A percentile compares a stretch with the other conserved stretches of the same genome.
Evolutionary conservation across 768 basidiomycete genomes (phyloP).

Genomic region (Coprinopsis cinerea): DNA sequence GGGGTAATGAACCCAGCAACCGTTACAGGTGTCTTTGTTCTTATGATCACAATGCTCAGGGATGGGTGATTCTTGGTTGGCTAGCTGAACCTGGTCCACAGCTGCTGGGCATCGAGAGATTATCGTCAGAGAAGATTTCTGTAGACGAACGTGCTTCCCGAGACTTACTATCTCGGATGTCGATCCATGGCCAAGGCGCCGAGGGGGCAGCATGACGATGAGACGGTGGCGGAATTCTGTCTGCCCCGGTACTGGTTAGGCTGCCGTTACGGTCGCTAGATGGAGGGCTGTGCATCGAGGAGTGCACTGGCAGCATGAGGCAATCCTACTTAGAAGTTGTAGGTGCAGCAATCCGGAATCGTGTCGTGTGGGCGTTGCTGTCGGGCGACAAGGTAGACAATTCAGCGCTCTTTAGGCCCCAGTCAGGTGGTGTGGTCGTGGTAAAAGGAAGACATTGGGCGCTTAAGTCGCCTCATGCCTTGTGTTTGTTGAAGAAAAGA

Average conservation of each 20-base stretch:
- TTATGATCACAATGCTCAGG: constrained; percentile 32
- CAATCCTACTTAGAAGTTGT: too few species aligned
- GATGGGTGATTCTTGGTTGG: constrained; percentile 26
- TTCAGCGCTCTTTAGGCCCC: too few species aligned
- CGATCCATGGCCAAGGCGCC: constrained; percentile 43
- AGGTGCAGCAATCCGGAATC: too few species aligned
- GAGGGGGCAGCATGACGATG: constrained; percentile 42
- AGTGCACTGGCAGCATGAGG: neutral
- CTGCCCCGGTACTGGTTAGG: neutral
- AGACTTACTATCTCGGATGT: constrained; percentile 31
- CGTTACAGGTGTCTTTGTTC: constrained; percentile 27
- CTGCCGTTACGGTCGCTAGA: neutral
- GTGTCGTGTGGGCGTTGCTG: too few species aligned
- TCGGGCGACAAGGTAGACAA: too few species aligned
- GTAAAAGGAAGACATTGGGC: too few species aligned
- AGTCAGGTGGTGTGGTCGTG: too few species aligned
- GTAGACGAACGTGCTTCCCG: neutral
- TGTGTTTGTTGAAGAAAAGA: too few species aligned
- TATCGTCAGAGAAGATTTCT: neutral
- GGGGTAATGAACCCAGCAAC: constrained; percentile 38
- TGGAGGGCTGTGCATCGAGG: neutral
- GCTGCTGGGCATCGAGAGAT: constrained; percentile 18
- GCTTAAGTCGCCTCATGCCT: too few species aligned
- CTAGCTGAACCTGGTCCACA: constrained; percentile 30
- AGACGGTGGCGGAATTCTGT: constrained; percentile 29